A percentile compares a stretch with the other conserved stretches of the same genome.
These are phyloP conservation scores for Oropetium thomaeum DNA, from an alignment of 176 grass and related monocot genomes.

Conservation along the genomic window DNA sequence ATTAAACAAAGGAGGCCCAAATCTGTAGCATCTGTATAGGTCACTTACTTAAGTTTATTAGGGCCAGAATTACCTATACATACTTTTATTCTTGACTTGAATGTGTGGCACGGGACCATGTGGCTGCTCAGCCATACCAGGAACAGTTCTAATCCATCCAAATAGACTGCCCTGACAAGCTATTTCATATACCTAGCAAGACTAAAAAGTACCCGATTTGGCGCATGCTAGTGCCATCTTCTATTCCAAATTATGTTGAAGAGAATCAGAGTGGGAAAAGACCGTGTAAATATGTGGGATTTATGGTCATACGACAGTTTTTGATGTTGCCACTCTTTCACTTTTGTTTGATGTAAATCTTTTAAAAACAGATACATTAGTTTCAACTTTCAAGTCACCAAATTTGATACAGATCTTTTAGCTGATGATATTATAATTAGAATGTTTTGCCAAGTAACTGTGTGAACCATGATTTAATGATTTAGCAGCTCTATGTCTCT, in stretches of 20 bases:
- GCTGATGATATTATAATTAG: too few relatives aligned
- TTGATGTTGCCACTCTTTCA: too few relatives aligned
- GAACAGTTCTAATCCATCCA: background rate
- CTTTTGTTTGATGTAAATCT: background rate
- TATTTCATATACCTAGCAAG: background rate
- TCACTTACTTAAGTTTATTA: background rate
- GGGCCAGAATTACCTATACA: background rate
- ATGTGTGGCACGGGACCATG: background rate
- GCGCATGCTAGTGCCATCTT: background rate
- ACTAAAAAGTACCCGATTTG: background rate
- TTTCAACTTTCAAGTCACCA: background rate
- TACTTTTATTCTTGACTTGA: background rate
- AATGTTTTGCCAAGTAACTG: background rate
- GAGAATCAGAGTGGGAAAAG: background rate
- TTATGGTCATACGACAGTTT: background rate
- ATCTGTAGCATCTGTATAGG: background rate
- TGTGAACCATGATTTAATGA: background rate
- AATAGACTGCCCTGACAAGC: background rate
- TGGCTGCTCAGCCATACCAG: background rate
- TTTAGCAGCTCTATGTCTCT: background rate
- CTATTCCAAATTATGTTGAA: background rate
- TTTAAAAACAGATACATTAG: background rate
- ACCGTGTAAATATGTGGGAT: background rate
- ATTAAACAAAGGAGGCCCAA: background rate
- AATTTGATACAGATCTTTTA: background rate